Evolutionary conservation across 2,329 filamentous ascomycete genomes (phyloP).

Genomic region (Colletotrichum phormii): DNA sequence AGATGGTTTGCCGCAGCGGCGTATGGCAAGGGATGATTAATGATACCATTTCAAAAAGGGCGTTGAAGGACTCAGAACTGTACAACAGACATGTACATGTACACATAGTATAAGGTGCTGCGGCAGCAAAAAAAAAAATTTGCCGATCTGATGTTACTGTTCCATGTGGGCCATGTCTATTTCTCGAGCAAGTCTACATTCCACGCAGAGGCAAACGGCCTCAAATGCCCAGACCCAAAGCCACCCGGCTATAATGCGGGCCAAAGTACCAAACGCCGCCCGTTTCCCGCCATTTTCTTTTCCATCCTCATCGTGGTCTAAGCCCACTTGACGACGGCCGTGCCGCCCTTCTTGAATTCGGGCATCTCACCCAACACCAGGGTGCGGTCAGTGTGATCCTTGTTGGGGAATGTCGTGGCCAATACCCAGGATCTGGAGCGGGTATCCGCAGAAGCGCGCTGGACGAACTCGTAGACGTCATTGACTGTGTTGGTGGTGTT

Average conservation of each 20-base stretch:
- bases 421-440: slow-evolving; percentile 75
- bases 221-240: slow-evolving; percentile 8
- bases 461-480: slow-evolving; percentile 81
- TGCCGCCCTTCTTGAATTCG: slow-evolving; percentile 75
- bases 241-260: not conserved
- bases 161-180: slow-evolving; percentile 21
- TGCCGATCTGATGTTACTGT: not conserved
- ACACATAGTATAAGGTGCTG: not conserved
- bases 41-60: slow-evolving; percentile 35
- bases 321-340: slow-evolving; percentile 72
- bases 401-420: slow-evolving; percentile 86
- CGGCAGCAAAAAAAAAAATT: not conserved
- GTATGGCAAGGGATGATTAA: slow-evolving; percentile 35
- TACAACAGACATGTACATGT: not conserved
- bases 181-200: slow-evolving; percentile 32
- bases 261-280: slow-evolving; percentile 34
- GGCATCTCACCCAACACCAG: slow-evolving; percentile 68
- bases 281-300: slow-evolving; percentile 12
- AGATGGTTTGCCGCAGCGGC: slow-evolving; percentile 10
- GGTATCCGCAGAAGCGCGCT: slow-evolving; percentile 69
- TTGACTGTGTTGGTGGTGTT: slow-evolving; percentile 83
- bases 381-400: slow-evolving; percentile 78
- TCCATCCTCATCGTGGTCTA: not conserved
- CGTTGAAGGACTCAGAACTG: slow-evolving; percentile 12
- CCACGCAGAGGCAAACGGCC: slow-evolving; percentile 25